Evolutionary conservation across 1,284 basidiomycete genomes (phyloP).

Genomic region (Entoloma clypeatum): DNA sequence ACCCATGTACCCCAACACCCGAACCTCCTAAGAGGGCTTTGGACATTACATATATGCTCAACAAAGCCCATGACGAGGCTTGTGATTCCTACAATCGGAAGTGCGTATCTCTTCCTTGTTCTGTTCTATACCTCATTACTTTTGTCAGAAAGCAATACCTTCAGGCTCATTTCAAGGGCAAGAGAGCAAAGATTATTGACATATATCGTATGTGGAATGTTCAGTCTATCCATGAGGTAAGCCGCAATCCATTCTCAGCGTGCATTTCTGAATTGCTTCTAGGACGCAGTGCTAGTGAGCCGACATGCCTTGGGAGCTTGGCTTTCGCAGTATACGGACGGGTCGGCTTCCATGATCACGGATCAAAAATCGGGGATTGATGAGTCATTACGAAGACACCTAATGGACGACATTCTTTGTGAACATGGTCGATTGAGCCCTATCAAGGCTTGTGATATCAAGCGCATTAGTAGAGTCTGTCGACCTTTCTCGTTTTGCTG

Average conservation of each 20-base stretch:
- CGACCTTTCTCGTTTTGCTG: neutral
- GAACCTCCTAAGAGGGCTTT: slow-evolving; percentile 51
- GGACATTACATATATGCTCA: slow-evolving; percentile 52
- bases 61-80: slow-evolving; percentile 47
- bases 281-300: slow-evolving; percentile 60
- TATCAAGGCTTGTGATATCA: slow-evolving; percentile 54
- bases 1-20: slow-evolving; percentile 13
- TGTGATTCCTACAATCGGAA: slow-evolving; percentile 48
- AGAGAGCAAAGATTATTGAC: slow-evolving; percentile 50
- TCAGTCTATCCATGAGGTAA: slow-evolving; percentile 44
- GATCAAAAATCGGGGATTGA: slow-evolving; percentile 6
- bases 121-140: slow-evolving; percentile 12
- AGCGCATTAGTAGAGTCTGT: slow-evolving; percentile 53
- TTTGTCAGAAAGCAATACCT: slow-evolving; percentile 41
- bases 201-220: slow-evolving; percentile 66
- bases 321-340: slow-evolving; percentile 44
- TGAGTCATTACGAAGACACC: slow-evolving; percentile 12
- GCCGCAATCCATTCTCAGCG: slow-evolving; percentile 8
- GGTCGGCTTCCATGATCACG: slow-evolving; percentile 14
- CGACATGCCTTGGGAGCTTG: slow-evolving; percentile 57
- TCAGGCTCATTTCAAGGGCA: slow-evolving; percentile 42
- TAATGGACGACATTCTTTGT: slow-evolving; percentile 49
- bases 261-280: slow-evolving; percentile 11
- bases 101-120: slow-evolving; percentile 33
- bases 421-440: slow-evolving; percentile 58